Percentiles rank a stretch among this genome's conserved stretches.
Evolutionary conservation across 2,329 filamentous ascomycete species (phyloP).

Genomic region (Rutstroemia sp.): DNA sequence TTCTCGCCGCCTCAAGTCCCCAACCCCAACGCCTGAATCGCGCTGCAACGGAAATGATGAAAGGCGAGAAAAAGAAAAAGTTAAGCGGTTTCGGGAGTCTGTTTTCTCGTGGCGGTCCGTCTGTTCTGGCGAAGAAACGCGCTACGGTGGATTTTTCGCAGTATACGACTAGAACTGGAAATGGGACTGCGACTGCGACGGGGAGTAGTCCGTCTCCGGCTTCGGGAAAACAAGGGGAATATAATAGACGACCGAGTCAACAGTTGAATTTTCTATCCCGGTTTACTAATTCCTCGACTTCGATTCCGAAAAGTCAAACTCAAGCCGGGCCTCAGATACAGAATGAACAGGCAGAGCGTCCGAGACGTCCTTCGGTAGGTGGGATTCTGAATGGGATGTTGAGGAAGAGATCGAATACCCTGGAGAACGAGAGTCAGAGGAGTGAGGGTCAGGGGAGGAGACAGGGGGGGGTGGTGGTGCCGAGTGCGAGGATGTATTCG

Average conservation of each 20-base stretch:
- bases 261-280: conserved; percentile 7
- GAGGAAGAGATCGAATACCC: conserved; percentile 17
- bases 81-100: conserved; percentile 1
- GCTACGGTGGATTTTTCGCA: conserved; percentile 3
- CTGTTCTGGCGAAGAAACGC: conserved; percentile 3
- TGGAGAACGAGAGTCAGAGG: conserved; percentile 10
- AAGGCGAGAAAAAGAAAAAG: background rate
- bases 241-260: conserved; percentile 4
- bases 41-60: background rate
- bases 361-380: conserved; percentile 20
- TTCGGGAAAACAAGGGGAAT: background rate
- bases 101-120: background rate
- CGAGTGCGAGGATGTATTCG: conserved; percentile 21
- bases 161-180: background rate
- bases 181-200: background rate
- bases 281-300: background rate
- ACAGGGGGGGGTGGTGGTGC: conserved; percentile 1
- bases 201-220: background rate
- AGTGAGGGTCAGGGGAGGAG: background rate
- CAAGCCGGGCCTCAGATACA: no score
- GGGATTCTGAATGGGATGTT: conserved; percentile 23
- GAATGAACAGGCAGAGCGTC: conserved; percentile 2
- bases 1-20: background rate
- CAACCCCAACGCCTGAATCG: background rate
- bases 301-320: background rate